phyloP scores from a whole-genome alignment of 2,329 filamentous ascomycete genomes.

The Macrophomina pseudophaseolina region DNA sequence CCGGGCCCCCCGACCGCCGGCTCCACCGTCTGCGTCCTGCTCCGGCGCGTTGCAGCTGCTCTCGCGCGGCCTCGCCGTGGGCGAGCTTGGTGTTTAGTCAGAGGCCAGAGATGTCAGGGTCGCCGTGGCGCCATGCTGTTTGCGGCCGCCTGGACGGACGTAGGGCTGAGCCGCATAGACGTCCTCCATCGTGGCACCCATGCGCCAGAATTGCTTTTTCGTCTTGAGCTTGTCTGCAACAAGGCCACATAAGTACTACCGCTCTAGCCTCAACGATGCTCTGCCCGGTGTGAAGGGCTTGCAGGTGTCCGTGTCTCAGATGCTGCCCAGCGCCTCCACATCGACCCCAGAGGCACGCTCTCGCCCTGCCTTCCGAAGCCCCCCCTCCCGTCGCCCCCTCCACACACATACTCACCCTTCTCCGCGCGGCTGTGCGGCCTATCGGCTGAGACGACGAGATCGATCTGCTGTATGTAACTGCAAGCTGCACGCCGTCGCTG shows the following conservation, averaged over 20 bases:
- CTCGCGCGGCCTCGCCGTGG: neutral
- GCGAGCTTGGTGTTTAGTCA: slow-evolving; percentile 5
- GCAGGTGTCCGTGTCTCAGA: slow-evolving; percentile 5
- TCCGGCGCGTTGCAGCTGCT: neutral
- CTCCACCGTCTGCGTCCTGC: neutral
- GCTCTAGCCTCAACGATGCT: slow-evolving; percentile 10
- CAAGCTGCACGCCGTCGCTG: slow-evolving; percentile 21
- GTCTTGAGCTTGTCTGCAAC: slow-evolving; percentile 21
- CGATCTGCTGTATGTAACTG: slow-evolving; percentile 18
- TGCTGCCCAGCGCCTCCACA: slow-evolving; percentile 16
- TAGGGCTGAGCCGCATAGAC: slow-evolving; percentile 27
- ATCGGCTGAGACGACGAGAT: slow-evolving; percentile 24
- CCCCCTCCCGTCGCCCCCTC: neutral
- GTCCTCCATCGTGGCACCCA: slow-evolving; percentile 25
- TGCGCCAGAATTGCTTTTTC: slow-evolving; percentile 25
- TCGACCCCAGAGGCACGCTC: slow-evolving; percentile 7
- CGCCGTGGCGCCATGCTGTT: neutral
- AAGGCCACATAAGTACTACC: slow-evolving; percentile 5
- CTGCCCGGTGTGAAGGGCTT: slow-evolving; percentile 10
- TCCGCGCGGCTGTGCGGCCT: slow-evolving; percentile 16
- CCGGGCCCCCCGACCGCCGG: neutral
- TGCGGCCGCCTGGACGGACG: slow-evolving; percentile 2
- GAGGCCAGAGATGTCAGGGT: neutral
- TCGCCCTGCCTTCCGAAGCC: neutral
- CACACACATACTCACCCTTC: neutral